Conservation (phyloP, 352 stramenopile genomes). For the Blastocystis sp. region DNA sequence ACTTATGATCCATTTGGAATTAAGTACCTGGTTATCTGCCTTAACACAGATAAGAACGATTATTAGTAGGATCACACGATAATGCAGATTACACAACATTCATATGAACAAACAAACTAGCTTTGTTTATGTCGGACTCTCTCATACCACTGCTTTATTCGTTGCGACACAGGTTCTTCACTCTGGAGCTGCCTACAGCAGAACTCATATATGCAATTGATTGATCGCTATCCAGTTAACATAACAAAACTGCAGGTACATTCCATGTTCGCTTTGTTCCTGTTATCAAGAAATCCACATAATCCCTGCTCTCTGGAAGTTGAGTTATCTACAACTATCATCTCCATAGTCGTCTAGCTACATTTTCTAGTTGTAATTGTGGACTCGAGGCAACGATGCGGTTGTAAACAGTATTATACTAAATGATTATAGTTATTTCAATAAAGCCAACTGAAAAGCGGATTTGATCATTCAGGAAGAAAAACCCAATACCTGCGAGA, state of each 20-base stretch:
- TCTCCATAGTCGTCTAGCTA: background rate
- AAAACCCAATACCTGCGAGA: background rate
- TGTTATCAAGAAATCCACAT: background rate
- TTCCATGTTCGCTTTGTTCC: background rate
- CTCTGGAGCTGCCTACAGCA: background rate
- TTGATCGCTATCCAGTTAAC: background rate
- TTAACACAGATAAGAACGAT: background rate
- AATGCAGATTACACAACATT: background rate
- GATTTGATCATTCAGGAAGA: slow-evolving; percentile 7
- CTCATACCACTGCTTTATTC: background rate
- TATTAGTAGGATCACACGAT: background rate
- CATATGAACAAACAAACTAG: background rate
- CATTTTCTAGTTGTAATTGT: background rate
- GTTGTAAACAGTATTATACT: background rate
- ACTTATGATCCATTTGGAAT: background rate
- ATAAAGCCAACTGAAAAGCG: slow-evolving; percentile 13
- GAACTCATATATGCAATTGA: background rate
- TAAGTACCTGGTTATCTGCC: background rate
- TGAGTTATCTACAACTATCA: background rate
- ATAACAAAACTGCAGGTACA: background rate
- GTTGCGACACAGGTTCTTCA: background rate
- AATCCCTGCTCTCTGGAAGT: background rate
- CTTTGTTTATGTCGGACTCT: background rate
- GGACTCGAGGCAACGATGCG: background rate
- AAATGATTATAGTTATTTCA: background rate